Evolutionary conservation across 306 rosid genomes (phyloP).

Genomic region (Cyclanthera cordifolia): DNA sequence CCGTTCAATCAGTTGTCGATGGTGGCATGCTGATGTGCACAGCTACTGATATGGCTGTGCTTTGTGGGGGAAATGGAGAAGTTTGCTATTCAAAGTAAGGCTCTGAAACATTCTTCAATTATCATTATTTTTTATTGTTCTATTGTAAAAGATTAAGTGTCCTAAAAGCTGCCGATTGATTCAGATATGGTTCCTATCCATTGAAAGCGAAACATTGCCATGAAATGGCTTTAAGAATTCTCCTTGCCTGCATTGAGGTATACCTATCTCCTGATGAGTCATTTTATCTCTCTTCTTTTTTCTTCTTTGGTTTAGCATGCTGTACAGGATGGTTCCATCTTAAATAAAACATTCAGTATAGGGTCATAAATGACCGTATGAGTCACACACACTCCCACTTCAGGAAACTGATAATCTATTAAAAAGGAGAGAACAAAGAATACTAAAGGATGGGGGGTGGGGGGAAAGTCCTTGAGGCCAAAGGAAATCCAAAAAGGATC

Average conservation of each 20-base stretch:
- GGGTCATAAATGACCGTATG: neutral
- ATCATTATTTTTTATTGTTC: conserved; percentile 11
- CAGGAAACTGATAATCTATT: neutral
- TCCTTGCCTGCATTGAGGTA: conserved; percentile 95
- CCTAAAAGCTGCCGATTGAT: conserved; percentile 20
- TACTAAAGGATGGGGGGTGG: neutral
- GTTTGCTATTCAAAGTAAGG: conserved; percentile 97
- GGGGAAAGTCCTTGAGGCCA: neutral
- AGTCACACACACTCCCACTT: neutral
- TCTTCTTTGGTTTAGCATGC: neutral
- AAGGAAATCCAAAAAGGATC: neutral
- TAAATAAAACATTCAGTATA: neutral
- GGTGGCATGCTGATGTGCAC: conserved; percentile 98
- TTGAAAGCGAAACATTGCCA: conserved; percentile 90
- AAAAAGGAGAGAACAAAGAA: neutral
- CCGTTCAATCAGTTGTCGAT: conserved; percentile 87
- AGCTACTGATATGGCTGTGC: conserved; percentile 97
- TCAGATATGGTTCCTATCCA: conserved; percentile 90
- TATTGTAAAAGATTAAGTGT: neutral
- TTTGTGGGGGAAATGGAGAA: conserved; percentile 96
- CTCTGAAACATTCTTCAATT: conserved; percentile 12
- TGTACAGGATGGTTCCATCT: neutral
- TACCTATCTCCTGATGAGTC: conserved; percentile 1
- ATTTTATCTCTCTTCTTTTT: neutral
- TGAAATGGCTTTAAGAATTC: conserved; percentile 96